Base-by-base conservation (phyloP, 2,329 filamentous ascomycete genomes). In the Colletotrichum australisinense region DNA sequence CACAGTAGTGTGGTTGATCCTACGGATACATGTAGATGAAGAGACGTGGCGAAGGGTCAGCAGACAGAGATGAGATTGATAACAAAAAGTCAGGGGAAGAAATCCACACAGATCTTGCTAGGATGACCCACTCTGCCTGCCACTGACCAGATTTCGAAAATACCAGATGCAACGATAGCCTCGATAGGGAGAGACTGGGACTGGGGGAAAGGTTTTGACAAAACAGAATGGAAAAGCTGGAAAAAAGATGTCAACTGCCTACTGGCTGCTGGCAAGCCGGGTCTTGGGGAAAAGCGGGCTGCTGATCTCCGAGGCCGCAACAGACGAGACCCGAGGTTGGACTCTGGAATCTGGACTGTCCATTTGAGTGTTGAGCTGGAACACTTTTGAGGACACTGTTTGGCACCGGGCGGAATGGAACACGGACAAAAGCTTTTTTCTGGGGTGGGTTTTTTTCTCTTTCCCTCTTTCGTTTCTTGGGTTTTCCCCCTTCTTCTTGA, bases 261-360 rank as follows among this genome's bases (percentile, higher is more conserved):
- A 49, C 42, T 49, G 42, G 42, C 42, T 49, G 42, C 52, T 24
- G n/a, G 35, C 57, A 30, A 42, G 12, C 24, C 24, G 30, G 16
- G 60, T 53, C 62, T 58, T 30, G 22, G 22, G 62, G 42, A 49
- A 49, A 49, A 49, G 42, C 42, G 42, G 42, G 42, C 42, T n/a
- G 42, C 42, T 49, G 42, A 49, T 53, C 67, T 59, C 67, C 63
- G 42, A 59, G 42, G 67, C 63, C 63, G 63, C 67, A 67, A 28
- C 30, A 6, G 24, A 66, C 52, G 19, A 49, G 42, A 49, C 67
- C 62, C 53, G 28, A 65, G 28, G 28, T 24, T 66, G 14, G 11
- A 42, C 38, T 42, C 38, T 42, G 38, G 38, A 42, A 42, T 42
- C 38, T 42, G 38, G 38, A 49, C 19, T 49, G 42, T 49, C 42